A percentile compares a stretch with the other conserved stretches of the same genome.
These are phyloP conservation scores for Alternaria panax DNA, from an alignment of 2,329 filamentous ascomycete genomes.

Conservation along the genomic window DNA sequence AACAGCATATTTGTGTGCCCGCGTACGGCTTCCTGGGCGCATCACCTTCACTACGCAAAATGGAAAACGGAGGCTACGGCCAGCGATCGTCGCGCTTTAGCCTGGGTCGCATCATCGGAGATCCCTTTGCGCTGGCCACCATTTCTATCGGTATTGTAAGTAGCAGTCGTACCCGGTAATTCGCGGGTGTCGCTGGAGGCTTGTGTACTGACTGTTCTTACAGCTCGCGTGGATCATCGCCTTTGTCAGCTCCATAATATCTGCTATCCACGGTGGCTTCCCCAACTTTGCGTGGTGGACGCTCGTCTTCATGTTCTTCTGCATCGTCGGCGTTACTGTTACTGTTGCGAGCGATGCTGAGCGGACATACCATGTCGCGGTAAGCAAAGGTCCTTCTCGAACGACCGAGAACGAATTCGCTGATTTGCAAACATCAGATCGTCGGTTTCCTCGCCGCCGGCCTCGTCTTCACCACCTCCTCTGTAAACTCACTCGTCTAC, in stretches of 20 bases:
- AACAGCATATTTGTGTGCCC: constrained; percentile 71
- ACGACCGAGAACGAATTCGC: constrained; percentile 16
- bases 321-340: constrained; percentile 79
- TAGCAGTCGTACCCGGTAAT: constrained; percentile 45
- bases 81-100: constrained; percentile 64
- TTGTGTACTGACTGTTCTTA: no score
- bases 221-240: constrained; percentile 96
- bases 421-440: constrained; percentile 61
- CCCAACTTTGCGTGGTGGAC: constrained; percentile 95
- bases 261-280: constrained; percentile 66
- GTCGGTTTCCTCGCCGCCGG: constrained; percentile 86
- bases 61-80: constrained; percentile 69
- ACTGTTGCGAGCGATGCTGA: constrained; percentile 85
- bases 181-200: no score
- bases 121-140: constrained; percentile 94
- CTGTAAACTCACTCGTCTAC: constrained; percentile 88
- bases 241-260: constrained; percentile 85
- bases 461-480: constrained; percentile 83
- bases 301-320: constrained; percentile 82
- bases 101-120: constrained; percentile 89
- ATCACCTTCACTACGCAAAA: constrained; percentile 80
- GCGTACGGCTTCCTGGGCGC: constrained; percentile 72
- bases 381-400: constrained; percentile 44
- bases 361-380: constrained; percentile 88
- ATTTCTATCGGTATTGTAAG: constrained; percentile 89